Evolutionary conservation across 805 yeast genomes (phyloP), one percentile per base, ranked within the genome.

Genomic region (Wickerhamiella kurtzmanii): DNA sequence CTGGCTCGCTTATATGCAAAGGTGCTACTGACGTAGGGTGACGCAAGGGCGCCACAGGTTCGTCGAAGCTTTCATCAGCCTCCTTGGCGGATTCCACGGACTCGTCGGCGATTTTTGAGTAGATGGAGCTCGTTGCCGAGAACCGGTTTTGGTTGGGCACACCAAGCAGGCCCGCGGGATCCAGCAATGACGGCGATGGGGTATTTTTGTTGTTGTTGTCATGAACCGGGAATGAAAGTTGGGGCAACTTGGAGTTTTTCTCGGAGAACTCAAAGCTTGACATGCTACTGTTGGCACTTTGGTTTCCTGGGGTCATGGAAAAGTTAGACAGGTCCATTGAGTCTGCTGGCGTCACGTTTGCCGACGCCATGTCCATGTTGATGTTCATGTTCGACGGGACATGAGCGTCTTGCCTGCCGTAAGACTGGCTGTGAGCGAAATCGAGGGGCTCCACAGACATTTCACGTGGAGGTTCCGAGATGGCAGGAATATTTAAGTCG

Each of bases 41-140:
- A 6, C 32, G 6, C 32, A 25, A 11, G 32, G 32, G 32, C 11
- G 32, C 32, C 32, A 25, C 32, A 11, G 32, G 32, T 11, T 25
- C 32, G 32, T 25, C 32, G 32, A 25, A 25, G 32, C 32, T 25
- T 11, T 6, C 6, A 25, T 25, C 32, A 11, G 9, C 32, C 6
- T 6, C 32, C 9, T 25, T 11, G 11, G 32, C 9, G 6, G 6
- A 6, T 11, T 25, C 32, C 32, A 25, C 32, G 6, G 32, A 11
- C 32, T 25, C 32, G 32, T 25, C 15, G 4, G 41, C 21, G 41
- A 16, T 17, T 15, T 16, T 35, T 5, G 49, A 40, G 47, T 50
- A 50, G 11, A 50, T 43, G 3, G 50, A 47, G 39, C 47, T 42
- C 21, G 53, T 50, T 18, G 48, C 45, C 25, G 48, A 44, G 25